Evolutionary conservation across 1,139 yeast genomes (phyloP).

Genomic region (Diutina catenulata): DNA sequence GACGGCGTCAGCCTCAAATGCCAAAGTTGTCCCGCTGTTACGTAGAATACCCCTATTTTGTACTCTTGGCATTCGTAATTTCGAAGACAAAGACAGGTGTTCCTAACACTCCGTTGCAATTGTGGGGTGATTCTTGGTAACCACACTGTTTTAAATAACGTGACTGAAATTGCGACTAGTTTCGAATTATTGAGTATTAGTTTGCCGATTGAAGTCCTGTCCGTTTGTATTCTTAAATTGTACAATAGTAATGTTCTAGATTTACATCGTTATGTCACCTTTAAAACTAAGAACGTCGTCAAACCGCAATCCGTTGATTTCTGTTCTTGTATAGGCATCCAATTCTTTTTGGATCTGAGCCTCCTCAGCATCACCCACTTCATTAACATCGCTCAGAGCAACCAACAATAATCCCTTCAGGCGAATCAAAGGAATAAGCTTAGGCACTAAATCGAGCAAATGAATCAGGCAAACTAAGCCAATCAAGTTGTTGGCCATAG

Average conservation of each 20-base stretch:
- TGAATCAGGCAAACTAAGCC: constrained; percentile 74
- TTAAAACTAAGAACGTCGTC: constrained; percentile 59
- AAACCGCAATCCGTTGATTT: constrained; percentile 65
- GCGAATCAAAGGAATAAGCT: constrained; percentile 62
- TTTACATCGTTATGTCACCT: constrained; percentile 51
- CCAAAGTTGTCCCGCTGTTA: no score
- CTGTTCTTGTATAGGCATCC: constrained; percentile 36
- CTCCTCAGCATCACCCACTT: constrained; percentile 20
- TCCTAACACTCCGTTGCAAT: no score
- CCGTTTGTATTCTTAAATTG: background rate
- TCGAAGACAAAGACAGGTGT: no score
- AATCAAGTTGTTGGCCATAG: constrained; percentile 68
- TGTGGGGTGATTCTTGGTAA: no score
- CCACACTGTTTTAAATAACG: no score
- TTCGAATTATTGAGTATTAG: no score
- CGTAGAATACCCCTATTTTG: no score
- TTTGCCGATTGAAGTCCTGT: no score
- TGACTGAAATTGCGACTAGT: no score
- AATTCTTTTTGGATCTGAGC: constrained; percentile 19
- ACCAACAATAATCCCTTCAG: constrained; percentile 76
- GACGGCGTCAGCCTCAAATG: no score
- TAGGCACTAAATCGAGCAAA: constrained; percentile 61
- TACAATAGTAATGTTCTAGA: background rate
- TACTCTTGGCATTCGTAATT: no score
- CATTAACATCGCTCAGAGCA: constrained; percentile 36